Evolutionary conservation across 768 basidiomycete genomes (phyloP), one percentile per base, ranked within the genome.

Genomic region (Jaapia argillacea): DNA sequence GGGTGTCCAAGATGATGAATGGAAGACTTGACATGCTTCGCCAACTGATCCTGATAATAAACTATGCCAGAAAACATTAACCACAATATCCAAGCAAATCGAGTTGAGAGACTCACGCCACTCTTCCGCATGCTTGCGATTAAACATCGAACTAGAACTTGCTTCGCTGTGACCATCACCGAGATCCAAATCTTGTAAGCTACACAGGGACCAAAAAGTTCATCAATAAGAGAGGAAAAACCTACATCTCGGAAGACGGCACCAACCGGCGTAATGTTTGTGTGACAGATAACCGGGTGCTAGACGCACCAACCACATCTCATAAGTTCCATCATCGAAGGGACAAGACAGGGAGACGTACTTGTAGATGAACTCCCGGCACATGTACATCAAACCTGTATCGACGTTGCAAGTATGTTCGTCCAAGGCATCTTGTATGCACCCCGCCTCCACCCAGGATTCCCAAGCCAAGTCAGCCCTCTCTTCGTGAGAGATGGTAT

Each of bases 351-450:
- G 27, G 53, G 45, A 36, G 23, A 70, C 81, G 46, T 52, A 86
- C 85, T 82, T 85, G 60, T 81, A 80, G 20, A 86, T 65, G 56
- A 79, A 83, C 55, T 86, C 84, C 48, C 79, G 69, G 43, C 71
- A 74, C 54, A 75, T 72, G 58, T 82, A 84, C 12, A 83, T 65
- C 36, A 87, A 64, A 2, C 72, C 65, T 33, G 76, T 77, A 52
- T 88, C 83, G 21, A 79, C 61, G 56, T 82, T 81, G 63, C 86
- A 89, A 18, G 60, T 65, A 57, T 89, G 86, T 24, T 71, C 63
- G 38, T 81, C 72, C 41, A 88, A 61, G 4, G 76, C 72, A 45
- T 80, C 80, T 49, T 85, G 76, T 40, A 89, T 73, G 0, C 72
- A 66, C 35, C 74, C 75, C 1, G 76, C 71, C 60, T 88, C 84